A percentile compares a stretch with the other conserved stretches of the same genome.
Conservation (phyloP, 2,329 filamentous ascomycete genomes). For the Graphiopsis chlorocephala region DNA sequence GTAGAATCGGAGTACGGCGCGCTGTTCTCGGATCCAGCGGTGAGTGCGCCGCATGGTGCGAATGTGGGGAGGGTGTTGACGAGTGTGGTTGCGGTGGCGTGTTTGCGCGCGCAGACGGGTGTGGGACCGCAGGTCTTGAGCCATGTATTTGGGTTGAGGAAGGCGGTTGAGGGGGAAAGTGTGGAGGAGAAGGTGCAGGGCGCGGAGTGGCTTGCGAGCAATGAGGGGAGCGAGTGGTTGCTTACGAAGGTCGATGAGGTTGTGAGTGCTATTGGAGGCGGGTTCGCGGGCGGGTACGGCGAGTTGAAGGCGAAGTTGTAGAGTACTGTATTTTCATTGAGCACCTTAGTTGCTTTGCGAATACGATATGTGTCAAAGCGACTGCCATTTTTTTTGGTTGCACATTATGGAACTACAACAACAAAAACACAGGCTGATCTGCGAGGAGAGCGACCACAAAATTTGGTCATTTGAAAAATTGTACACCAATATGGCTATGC, state of each 20-base stretch:
- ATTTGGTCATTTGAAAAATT: background rate
- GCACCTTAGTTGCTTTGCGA: background rate
- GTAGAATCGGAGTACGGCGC: slow-evolving; percentile 71
- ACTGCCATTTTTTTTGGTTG: background rate
- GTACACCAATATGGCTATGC: slow-evolving; percentile 7
- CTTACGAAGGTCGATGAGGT: slow-evolving; percentile 61
- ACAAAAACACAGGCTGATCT: background rate
- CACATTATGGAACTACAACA: background rate
- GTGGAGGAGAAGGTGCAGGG: slow-evolving; percentile 56
- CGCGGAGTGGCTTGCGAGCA: slow-evolving; percentile 60
- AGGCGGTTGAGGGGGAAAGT: slow-evolving; percentile 64
- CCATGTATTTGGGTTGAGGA: slow-evolving; percentile 76
- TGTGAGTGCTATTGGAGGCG: slow-evolving; percentile 50
- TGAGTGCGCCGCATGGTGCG: slow-evolving; percentile 33
- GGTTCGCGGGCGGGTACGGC: slow-evolving; percentile 54
- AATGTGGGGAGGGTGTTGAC: slow-evolving; percentile 69
- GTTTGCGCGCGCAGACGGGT: slow-evolving; percentile 73
- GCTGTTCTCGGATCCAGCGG: slow-evolving; percentile 66
- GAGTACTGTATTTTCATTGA: background rate
- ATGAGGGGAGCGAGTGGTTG: slow-evolving; percentile 65
- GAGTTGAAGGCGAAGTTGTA: slow-evolving; percentile 44
- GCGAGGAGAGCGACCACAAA: background rate
- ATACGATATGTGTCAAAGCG: background rate
- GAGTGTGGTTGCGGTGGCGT: slow-evolving; percentile 69
- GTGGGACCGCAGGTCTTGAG: slow-evolving; percentile 79